Evolutionary conservation across 441 rosid species (phyloP).

Genomic region (Mallotus japonicus): DNA sequence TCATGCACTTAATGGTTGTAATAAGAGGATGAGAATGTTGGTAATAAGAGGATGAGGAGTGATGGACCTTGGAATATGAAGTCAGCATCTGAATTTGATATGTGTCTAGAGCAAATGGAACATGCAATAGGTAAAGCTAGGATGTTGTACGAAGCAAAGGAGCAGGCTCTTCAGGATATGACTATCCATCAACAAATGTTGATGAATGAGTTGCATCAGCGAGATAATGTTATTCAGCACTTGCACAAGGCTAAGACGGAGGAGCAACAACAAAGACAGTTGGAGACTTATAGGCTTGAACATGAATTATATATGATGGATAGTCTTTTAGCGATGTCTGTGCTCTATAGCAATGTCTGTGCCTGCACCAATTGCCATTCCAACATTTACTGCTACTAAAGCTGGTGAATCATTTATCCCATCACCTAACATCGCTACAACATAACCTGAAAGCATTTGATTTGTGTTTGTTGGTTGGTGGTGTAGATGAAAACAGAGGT

Average conservation of each 20-base stretch:
- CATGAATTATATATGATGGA: constrained; percentile 68
- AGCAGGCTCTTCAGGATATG: constrained; percentile 42
- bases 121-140: constrained; percentile 49
- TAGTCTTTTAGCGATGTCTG: constrained; percentile 53
- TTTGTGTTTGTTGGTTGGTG: no score
- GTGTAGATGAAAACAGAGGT: no score
- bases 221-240: constrained; percentile 45
- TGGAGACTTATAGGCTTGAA: constrained; percentile 59
- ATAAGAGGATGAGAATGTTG: no score
- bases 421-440: constrained; percentile 94
- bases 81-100: constrained; percentile 42
- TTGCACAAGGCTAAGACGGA: constrained; percentile 59
- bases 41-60: constrained; percentile 62
- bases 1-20: constrained; percentile 45
- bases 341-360: constrained; percentile 91
- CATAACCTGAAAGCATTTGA: no score
- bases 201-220: constrained; percentile 49
- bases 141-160: constrained; percentile 46
- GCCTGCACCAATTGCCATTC: constrained; percentile 96
- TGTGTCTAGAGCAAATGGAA: constrained; percentile 49
- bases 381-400: constrained; percentile 84
- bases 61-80: constrained; percentile 55
- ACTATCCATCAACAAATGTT: constrained; percentile 54
- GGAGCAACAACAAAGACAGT: constrained; percentile 52
- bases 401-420: constrained; percentile 95